Percentiles rank a stretch among this genome's conserved stretches.
These are phyloP conservation scores for Castanospermum australe DNA, from an alignment of 306 rosid genomes.

Conservation along the genomic window DNA sequence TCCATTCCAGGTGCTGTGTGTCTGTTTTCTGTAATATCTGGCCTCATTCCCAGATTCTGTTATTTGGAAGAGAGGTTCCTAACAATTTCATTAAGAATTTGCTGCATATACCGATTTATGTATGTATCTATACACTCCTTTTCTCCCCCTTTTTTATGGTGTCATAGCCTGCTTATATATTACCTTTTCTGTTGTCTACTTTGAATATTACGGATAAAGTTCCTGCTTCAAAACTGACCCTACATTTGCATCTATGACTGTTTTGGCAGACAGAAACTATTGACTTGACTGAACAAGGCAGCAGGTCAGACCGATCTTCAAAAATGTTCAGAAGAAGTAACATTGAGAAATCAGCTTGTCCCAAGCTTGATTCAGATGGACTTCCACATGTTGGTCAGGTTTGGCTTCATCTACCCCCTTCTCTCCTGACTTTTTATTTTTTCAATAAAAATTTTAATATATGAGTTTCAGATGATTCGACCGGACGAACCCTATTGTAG, in stretches of 20 bases:
- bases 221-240: conserved; percentile 3
- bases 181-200: neutral
- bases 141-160: neutral
- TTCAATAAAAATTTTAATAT: neutral
- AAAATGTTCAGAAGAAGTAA: conserved; percentile 67
- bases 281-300: conserved; percentile 61
- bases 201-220: neutral
- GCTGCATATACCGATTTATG: neutral
- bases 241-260: conserved; percentile 1
- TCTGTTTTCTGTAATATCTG: too few species aligned
- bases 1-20: too few species aligned
- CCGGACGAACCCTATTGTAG: conserved; percentile 81
- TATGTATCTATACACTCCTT: neutral
- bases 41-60: too few species aligned
- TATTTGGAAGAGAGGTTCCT: too few species aligned
- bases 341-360: conserved; percentile 36
- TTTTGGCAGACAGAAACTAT: conserved; percentile 79
- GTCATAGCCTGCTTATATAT: neutral
- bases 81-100: neutral
- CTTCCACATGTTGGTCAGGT: conserved; percentile 99
- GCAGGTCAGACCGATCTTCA: conserved; percentile 34
- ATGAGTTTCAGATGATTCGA: conserved; percentile 58
- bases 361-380: conserved; percentile 79
- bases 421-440: neutral
- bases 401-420: conserved; percentile 21